Evolutionary conservation across 108 stramenopile species (phyloP).

Genomic region (Conticribra weissflogii): DNA sequence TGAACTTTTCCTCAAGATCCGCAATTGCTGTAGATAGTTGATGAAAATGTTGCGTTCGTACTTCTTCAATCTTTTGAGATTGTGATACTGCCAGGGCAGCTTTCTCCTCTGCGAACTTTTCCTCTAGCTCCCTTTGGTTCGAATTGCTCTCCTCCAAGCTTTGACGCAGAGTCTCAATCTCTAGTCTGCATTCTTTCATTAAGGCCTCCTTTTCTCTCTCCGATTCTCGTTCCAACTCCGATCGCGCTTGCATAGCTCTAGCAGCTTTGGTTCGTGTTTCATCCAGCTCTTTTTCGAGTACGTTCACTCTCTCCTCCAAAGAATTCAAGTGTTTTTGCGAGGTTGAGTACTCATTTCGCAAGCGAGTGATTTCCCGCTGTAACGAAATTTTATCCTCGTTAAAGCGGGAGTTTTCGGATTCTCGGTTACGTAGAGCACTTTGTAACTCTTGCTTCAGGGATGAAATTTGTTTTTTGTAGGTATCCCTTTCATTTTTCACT

Average conservation of each 20-base stretch:
- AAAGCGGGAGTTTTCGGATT: too few relatives aligned
- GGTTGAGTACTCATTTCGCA: too few relatives aligned
- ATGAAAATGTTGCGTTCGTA: slow-evolving; percentile 1
- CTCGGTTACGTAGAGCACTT: not conserved
- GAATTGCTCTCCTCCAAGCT: not conserved
- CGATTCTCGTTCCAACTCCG: slow-evolving; percentile 12
- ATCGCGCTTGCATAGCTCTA: not conserved
- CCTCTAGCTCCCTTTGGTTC: not conserved
- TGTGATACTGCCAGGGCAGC: not conserved
- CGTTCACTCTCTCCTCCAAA: too few relatives aligned
- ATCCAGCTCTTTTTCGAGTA: too few relatives aligned
- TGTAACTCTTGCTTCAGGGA: slow-evolving; percentile 9
- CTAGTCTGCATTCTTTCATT: slow-evolving; percentile 4
- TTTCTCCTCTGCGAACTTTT: not conserved
- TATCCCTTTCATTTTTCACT: slow-evolving; percentile 19
- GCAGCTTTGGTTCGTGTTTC: not conserved
- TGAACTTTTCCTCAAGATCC: slow-evolving; percentile 23
- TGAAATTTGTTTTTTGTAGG: slow-evolving; percentile 11
- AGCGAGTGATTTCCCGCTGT: too few relatives aligned
- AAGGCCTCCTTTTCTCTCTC: slow-evolving; percentile 1
- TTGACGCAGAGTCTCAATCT: not conserved
- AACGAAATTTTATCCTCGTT: too few relatives aligned
- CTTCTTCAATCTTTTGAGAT: slow-evolving; percentile 6
- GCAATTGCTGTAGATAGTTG: slow-evolving; percentile 15
- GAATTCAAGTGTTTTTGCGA: too few relatives aligned